Evolutionary conservation across 1,284 basidiomycete genomes (phyloP).

Genomic region (Leccinum griseonigrum): DNA sequence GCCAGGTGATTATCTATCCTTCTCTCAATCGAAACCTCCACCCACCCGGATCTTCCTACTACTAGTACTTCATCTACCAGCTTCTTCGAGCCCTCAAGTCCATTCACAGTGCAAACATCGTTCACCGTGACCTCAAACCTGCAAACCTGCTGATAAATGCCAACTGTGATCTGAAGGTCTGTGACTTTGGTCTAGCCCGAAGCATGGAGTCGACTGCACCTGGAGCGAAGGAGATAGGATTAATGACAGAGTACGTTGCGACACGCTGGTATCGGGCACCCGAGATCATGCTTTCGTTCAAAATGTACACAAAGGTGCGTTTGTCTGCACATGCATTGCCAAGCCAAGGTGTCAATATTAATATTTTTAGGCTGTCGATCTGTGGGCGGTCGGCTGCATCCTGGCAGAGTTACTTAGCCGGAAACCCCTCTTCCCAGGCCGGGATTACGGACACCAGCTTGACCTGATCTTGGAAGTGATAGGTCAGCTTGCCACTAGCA

Average conservation of each 20-base stretch:
- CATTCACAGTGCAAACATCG: slow-evolving; percentile 76
- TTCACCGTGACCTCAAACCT: slow-evolving; percentile 82
- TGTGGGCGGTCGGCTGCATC: slow-evolving; percentile 89
- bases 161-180: slow-evolving; percentile 85
- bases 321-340: slow-evolving; percentile 4
- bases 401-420: slow-evolving; percentile 84
- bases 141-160: slow-evolving; percentile 80
- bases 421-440: slow-evolving; percentile 82
- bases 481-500: slow-evolving; percentile 36
- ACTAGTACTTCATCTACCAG: slow-evolving; percentile 68
- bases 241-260: slow-evolving; percentile 85
- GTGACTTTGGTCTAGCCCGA: slow-evolving; percentile 82
- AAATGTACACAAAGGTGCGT: slow-evolving; percentile 72
- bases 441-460: slow-evolving; percentile 88
- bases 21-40: slow-evolving; percentile 3
- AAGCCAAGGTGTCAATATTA: not conserved
- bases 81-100: slow-evolving; percentile 83
- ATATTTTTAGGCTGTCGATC: slow-evolving; percentile 61
- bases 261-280: slow-evolving; percentile 85
- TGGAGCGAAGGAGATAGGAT: slow-evolving; percentile 65
- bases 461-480: slow-evolving; percentile 86
- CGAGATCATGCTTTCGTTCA: slow-evolving; percentile 90
- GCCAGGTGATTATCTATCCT: slow-evolving; percentile 51
- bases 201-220: slow-evolving; percentile 61
- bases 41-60: slow-evolving; percentile 9